Evolutionary conservation across 805 yeast genomes (phyloP), one percentile per base, ranked within the genome.

Genomic region (Saitoella complicata): DNA sequence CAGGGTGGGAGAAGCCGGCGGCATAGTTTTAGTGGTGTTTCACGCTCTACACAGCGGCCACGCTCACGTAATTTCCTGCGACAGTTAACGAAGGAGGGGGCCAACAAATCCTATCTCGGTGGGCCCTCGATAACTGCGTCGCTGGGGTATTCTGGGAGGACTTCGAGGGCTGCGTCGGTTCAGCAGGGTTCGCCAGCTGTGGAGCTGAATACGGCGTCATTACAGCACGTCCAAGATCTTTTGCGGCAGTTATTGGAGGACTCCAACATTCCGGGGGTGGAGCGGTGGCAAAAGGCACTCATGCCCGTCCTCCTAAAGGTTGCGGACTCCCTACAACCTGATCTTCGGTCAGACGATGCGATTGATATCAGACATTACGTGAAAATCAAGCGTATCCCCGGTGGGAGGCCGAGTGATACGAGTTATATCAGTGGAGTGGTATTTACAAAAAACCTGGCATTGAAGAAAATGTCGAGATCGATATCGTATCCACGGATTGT

Each of bases 301-400:
- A 60, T 68, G 8, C 64, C 66, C 6, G 67, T 76, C 5, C 58
- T 86, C 9, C 63, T 69, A 31, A 66, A 70, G 35, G 64, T 66
- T n/a, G 71, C 83, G 2, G 75, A 78, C 37, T 62, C 64, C 11
- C 67, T 87, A 4, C 78, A 76, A 42, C 68, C 77, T 7, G 78
- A 75, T 50, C 66, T 76, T 2, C 65, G 68, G 35, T 69, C 73
- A 31, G 80, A 84, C 4, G 88, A 80, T 49, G 78, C 79, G 3
- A 69, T 86, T 48, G 96, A 91, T 58, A 77, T 87, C 41, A 71
- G 88, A n/a, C 87, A 80, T 52, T 88, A 83, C 59, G 75, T 91
- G 38, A 91, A 93, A 56, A 69, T 91, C 39, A 93, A 91, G 57
- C 70, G 85, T 47, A 74, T 88, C 6, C 69, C 78, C 0, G 97